Evolutionary conservation across 2,329 filamentous ascomycete species (phyloP), one percentile per base, ranked within the genome.

Genomic region (Ophiognomonia clavigignenti-juglandacearum): DNA sequence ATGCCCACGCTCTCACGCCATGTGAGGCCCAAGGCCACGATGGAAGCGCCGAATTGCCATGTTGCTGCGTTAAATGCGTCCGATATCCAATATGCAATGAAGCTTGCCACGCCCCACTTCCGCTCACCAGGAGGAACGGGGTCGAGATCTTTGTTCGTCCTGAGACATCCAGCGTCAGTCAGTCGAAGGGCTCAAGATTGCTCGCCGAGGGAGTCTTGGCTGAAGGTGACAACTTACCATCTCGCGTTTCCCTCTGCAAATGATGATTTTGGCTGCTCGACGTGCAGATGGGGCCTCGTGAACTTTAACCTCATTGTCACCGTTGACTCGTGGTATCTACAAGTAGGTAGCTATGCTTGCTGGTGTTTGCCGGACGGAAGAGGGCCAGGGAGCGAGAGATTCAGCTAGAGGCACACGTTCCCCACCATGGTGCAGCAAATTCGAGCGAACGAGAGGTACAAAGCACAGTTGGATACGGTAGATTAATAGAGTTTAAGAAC

Each of bases 41-140:
- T 37, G 20, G 26, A 20, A 47, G 47, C 16, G 50, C 49, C 54
- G 43, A 55, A 43, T 23, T 36, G 36, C 38, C 43, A 50, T 9
- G 44, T 45, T 5, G 31, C 36, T 5, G 34, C 34, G 31, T 38
- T 45, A 26, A 45, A 45, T 14, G 41, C 32, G 31, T 49, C 40
- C 13, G 46, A 44, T 26, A 49, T 45, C 46, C 45, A 47, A 22
- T 49, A 49, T 4, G 40, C 36, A 29, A 34, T 23, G 40, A 43
- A 32, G 40, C 26, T 43, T 10, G 40, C 27, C 4, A 34, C 24
- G n/a, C 31, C 27, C 43, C 43, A 45, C 39, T 24, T 45, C 14
- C 24, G 31, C 14, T 13, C 31, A 9, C 39, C 6, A 10, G 35
- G 43, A 18, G 29, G 31, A 14, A 45, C 43, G 20, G 43, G 43